phyloP scores from a whole-genome alignment of 352 stramenopile genomes.

The Phytophthora hybrid region DNA sequence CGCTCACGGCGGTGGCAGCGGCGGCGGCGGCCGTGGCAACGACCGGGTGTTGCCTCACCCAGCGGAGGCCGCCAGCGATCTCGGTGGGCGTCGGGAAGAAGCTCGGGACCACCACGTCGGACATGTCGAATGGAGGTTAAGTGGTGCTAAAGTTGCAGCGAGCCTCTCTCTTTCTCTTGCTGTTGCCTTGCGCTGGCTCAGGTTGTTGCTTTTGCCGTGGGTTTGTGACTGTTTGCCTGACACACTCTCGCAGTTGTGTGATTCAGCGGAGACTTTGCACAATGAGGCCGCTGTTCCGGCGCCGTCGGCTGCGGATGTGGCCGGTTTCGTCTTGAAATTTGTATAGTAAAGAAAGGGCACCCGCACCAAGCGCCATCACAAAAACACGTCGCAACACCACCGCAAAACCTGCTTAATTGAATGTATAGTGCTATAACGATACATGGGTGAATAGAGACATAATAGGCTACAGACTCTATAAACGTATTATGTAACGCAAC shows the following conservation, averaged over 20 bases:
- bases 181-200: background rate
- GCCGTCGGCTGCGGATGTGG: conserved; percentile 15
- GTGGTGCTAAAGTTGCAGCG: background rate
- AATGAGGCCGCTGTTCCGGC: conserved; percentile 22
- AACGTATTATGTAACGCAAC: background rate
- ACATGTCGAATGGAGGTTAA: conserved; percentile 42
- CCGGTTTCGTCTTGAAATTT: conserved; percentile 37
- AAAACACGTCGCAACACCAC: conserved; percentile 39
- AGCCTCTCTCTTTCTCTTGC: too few relatives aligned
- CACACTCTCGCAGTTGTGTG: conserved; percentile 4
- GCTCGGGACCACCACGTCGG: conserved; percentile 64
- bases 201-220: background rate
- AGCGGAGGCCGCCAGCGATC: conserved; percentile 76
- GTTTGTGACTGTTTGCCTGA: background rate
- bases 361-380: conserved; percentile 30
- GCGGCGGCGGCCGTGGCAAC: conserved; percentile 73
- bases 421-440: background rate
- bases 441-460: too few relatives aligned
- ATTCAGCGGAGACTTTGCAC: conserved; percentile 30
- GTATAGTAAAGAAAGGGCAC: conserved; percentile 30
- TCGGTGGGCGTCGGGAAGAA: conserved; percentile 87
- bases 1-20: conserved; percentile 72
- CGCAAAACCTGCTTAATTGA: conserved; percentile 17
- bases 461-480: conserved; percentile 8
- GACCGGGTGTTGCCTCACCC: conserved; percentile 77